phyloP scores from a whole-genome alignment of 1,139 yeast species.

The Magnusiomyces clavatus region DNA sequence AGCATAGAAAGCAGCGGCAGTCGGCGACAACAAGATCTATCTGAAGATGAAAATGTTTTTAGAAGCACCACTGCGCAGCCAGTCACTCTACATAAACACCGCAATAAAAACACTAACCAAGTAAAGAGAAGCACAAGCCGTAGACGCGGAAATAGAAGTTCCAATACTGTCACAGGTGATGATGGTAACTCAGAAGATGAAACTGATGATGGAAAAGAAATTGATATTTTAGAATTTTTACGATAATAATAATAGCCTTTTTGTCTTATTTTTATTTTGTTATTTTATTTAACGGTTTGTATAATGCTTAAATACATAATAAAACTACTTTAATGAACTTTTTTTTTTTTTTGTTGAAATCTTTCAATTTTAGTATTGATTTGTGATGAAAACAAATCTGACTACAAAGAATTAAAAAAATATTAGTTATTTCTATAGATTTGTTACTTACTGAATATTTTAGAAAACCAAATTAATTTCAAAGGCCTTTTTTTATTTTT shows the following conservation, averaged over 20 bases:
- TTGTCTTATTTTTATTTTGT: background rate
- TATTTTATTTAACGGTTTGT: conserved; percentile 4
- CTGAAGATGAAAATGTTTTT: background rate
- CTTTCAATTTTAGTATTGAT: too few species aligned
- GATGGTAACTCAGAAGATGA: conserved; percentile 12
- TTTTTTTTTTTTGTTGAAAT: too few species aligned
- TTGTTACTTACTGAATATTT: too few species aligned
- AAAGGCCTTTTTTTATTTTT: too few species aligned
- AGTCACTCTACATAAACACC: background rate
- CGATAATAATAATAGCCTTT: conserved; percentile 6
- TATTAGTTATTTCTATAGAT: too few species aligned
- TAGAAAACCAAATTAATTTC: too few species aligned
- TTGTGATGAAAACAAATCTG: too few species aligned
- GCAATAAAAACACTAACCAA: background rate
- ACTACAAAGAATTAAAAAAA: too few species aligned
- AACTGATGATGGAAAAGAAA: conserved; percentile 12
- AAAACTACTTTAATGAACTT: too few species aligned
- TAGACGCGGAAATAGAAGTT: background rate
- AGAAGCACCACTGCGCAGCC: background rate
- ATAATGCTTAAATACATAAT: too few species aligned
- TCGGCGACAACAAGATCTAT: too few species aligned
- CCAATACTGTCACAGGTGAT: background rate
- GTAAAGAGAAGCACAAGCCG: background rate
- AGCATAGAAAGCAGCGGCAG: too few species aligned
- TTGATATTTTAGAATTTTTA: conserved; percentile 19